phyloP scores from a whole-genome alignment of 441 rosid species.

The Rhodomyrtus psidioides region DNA sequence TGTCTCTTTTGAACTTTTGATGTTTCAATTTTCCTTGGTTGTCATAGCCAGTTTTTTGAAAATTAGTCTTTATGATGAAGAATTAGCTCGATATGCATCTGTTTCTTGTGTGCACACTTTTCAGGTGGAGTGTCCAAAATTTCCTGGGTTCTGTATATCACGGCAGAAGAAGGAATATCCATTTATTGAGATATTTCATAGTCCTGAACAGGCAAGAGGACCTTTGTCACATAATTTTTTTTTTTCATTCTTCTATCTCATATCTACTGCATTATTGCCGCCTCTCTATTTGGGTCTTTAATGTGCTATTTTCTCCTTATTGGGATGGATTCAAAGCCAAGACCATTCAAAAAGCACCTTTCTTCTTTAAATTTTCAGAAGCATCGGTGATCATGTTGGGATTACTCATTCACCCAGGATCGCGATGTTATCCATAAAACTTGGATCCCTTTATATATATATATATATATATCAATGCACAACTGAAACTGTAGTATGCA shows the following conservation, averaged over 20 bases:
- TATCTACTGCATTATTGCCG: not conserved
- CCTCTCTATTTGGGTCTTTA: not conserved
- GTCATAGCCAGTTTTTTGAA: not conserved
- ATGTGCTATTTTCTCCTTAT: not conserved
- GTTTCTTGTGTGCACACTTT: conserved; percentile 11
- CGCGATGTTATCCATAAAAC: not conserved
- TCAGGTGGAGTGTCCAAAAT: conserved; percentile 98
- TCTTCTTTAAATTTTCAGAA: not conserved
- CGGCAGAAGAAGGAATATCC: conserved; percentile 89
- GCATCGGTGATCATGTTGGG: not conserved
- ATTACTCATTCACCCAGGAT: not conserved
- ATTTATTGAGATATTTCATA: conserved; percentile 84
- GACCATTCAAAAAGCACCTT: not conserved
- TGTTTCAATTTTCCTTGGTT: not conserved
- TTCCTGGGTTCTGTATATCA: conserved; percentile 87
- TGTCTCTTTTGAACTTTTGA: not conserved
- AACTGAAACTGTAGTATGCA: not conserved
- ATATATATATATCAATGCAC: not conserved
- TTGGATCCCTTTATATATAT: not conserved
- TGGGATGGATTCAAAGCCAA: not conserved
- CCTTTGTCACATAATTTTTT: not conserved
- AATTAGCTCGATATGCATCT: not conserved
- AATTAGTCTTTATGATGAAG: not conserved
- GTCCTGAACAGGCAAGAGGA: conserved; percentile 60
- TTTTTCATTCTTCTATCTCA: not conserved